A percentile compares a stretch with the other conserved stretches of the same genome.
phyloP scores from a whole-genome alignment of 1,284 basidiomycete species.

The Stygiomarasmius scandens region DNA sequence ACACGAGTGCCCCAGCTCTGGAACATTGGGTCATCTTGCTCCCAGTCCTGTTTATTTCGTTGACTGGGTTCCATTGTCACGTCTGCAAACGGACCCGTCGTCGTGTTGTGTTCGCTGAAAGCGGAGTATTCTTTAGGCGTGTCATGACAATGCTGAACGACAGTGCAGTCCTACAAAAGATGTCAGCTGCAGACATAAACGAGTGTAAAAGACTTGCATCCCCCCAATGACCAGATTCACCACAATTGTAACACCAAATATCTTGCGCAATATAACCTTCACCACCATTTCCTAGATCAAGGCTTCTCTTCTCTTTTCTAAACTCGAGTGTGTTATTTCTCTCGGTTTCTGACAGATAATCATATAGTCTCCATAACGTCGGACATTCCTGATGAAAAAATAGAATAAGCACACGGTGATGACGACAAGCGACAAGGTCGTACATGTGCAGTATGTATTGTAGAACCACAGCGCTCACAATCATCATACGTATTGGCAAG shows the following conservation, averaged over 20 bases:
- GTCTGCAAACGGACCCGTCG: slow-evolving; percentile 76
- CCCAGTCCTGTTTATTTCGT: slow-evolving; percentile 41
- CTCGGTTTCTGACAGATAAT: slow-evolving; percentile 67
- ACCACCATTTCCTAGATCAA: slow-evolving; percentile 69
- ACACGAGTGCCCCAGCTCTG: slow-evolving; percentile 37
- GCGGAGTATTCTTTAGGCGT: slow-evolving; percentile 67
- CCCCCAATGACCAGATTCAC: slow-evolving; percentile 78
- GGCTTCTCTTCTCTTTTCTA: slow-evolving; percentile 50
- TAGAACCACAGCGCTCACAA: slow-evolving; percentile 79
- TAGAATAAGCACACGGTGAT: no score
- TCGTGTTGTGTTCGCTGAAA: slow-evolving; percentile 71
- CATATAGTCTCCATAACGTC: slow-evolving; percentile 85
- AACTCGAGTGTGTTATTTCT: slow-evolving; percentile 49
- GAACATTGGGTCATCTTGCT: slow-evolving; percentile 31
- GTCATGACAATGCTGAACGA: slow-evolving; percentile 50
- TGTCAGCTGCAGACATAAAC: slow-evolving; percentile 5
- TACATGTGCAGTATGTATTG: slow-evolving; percentile 72
- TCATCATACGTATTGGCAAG: slow-evolving; percentile 42
- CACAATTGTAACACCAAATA: slow-evolving; percentile 91
- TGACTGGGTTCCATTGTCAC: slow-evolving; percentile 28
- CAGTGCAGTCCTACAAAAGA: slow-evolving; percentile 68
- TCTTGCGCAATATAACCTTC: slow-evolving; percentile 75
- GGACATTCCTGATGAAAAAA: slow-evolving; percentile 73
- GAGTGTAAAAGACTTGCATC: slow-evolving; percentile 60
- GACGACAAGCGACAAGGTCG: no score